phyloP scores from a whole-genome alignment of 192 early-diverging fungal genomes.

The Coemansia sp. region DNA sequence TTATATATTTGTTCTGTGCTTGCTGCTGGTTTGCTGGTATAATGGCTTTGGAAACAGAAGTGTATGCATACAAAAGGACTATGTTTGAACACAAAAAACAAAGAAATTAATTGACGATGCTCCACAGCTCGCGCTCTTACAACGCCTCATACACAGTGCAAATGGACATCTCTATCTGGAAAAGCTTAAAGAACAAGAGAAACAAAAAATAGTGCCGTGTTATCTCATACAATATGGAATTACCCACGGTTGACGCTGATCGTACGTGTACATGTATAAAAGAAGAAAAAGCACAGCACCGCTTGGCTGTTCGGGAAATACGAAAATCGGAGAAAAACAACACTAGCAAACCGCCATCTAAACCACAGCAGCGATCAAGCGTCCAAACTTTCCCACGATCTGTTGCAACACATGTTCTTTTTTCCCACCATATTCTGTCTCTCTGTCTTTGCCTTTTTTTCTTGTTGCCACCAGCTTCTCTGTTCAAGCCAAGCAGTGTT shows the following conservation, averaged over 20 bases:
- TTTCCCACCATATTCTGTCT: neutral
- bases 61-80: no score
- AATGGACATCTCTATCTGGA: neutral
- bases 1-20: neutral
- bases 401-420: neutral
- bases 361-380: neutral
- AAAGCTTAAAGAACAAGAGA: neutral
- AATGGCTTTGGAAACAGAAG: no score
- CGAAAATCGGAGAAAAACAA: constrained; percentile 2
- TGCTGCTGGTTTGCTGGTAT: neutral
- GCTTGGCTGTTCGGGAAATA: neutral
- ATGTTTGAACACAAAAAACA: no score
- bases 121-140: no score
- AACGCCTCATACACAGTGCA: no score
- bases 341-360: neutral
- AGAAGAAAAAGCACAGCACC: neutral
- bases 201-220: no score
- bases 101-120: no score
- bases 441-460: neutral
- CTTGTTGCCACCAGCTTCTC: neutral
- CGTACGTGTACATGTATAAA: neutral
- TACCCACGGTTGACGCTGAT: neutral
- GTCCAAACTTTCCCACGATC: constrained; percentile 25
- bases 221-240: no score
- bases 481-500: no score